phyloP scores from a whole-genome alignment of 2,329 filamentous ascomycete species.

The Verticillium nubilum region DNA sequence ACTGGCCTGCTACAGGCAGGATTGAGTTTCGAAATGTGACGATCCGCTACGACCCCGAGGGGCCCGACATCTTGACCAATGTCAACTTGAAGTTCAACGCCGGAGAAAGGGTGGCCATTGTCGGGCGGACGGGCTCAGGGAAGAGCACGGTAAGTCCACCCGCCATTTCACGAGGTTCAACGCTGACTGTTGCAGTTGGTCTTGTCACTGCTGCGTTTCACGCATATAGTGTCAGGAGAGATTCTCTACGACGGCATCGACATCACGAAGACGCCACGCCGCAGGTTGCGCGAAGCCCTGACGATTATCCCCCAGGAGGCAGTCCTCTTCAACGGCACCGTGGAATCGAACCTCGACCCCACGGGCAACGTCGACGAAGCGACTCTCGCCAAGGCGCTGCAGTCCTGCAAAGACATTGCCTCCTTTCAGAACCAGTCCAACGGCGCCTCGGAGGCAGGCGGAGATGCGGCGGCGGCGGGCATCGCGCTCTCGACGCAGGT shows the following conservation, averaged over 20 bases:
- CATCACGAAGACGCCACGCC: conserved; percentile 45
- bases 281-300: conserved; percentile 45
- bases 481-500: conserved; percentile 40
- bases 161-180: background rate
- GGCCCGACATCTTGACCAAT: conserved; percentile 42
- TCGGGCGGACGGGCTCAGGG: conserved; percentile 76
- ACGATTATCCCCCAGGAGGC: conserved; percentile 57
- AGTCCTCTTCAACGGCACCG: conserved; percentile 48
- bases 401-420: conserved; percentile 56
- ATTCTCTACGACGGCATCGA: conserved; percentile 52
- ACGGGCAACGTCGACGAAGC: conserved; percentile 48
- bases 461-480: conserved; percentile 6
- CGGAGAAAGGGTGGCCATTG: conserved; percentile 72
- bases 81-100: conserved; percentile 50
- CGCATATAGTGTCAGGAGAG: conserved; percentile 43
- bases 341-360: conserved; percentile 58
- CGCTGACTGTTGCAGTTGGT: conserved; percentile 24
- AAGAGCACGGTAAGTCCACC: conserved; percentile 64
- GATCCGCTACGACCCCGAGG: conserved; percentile 39
- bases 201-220: conserved; percentile 49
- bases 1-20: conserved; percentile 40
- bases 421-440: conserved; percentile 37
- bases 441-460: conserved; percentile 1
- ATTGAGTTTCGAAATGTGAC: conserved; percentile 47
- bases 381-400: conserved; percentile 52